These are phyloP conservation scores for Prunus fruticosa DNA, from an alignment of 306 rosid species.

Conservation along the genomic window DNA sequence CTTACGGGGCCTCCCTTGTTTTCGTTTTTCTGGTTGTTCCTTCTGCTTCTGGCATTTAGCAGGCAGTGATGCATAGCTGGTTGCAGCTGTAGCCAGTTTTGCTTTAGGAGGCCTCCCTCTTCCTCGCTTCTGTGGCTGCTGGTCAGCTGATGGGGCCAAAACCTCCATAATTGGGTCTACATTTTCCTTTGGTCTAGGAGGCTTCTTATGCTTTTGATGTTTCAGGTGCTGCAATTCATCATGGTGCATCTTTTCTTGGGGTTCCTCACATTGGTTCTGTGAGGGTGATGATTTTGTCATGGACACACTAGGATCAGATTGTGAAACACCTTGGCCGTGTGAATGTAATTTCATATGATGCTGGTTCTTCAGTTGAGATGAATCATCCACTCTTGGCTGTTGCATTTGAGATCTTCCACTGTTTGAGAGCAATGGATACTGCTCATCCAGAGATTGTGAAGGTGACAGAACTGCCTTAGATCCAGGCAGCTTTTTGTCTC, in stretches of 20 bases:
- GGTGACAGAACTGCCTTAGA: neutral
- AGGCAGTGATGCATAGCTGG: neutral
- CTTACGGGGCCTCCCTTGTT: neutral
- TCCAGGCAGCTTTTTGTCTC: neutral
- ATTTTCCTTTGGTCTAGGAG: neutral
- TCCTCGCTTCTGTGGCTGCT: neutral
- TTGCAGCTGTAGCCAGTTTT: neutral
- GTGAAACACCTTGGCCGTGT: neutral
- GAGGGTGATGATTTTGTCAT: neutral
- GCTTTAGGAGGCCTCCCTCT: conserved; percentile 2
- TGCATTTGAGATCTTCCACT: neutral
- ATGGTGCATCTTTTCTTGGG: neutral
- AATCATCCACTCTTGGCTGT: neutral
- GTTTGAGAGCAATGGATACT: neutral
- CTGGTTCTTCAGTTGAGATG: neutral
- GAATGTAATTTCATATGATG: neutral
- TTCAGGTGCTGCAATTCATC: neutral
- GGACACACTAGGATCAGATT: neutral
- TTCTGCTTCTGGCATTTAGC: neutral
- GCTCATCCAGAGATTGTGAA: neutral
- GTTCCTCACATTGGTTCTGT: neutral
- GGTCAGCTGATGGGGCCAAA: neutral
- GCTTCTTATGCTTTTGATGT: neutral
- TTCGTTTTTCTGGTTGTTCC: neutral
- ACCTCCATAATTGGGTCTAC: neutral